Evolutionary conservation across 1,284 basidiomycete genomes (phyloP).

Genomic region (Ustilago sp.): DNA sequence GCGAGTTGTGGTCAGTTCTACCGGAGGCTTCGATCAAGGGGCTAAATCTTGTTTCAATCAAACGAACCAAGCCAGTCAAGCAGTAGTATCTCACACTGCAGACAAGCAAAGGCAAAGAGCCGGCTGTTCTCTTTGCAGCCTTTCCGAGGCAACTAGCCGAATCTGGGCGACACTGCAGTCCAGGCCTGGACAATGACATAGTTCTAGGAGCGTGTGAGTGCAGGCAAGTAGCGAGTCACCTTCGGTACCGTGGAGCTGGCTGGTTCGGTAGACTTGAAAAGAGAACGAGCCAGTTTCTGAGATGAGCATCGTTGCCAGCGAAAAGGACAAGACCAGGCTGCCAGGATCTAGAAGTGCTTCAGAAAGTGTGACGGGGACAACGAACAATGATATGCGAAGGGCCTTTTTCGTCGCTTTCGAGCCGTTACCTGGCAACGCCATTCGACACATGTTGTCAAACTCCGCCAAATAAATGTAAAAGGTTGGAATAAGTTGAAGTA

Average conservation of each 20-base stretch:
- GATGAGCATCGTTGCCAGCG: not conserved
- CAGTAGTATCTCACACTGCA: not conserved
- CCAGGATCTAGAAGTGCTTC: not conserved
- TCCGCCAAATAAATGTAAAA: conserved; percentile 3
- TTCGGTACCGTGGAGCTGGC: not conserved
- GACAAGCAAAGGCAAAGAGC: not conserved
- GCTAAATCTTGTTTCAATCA: not conserved
- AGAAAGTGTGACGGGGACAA: not conserved
- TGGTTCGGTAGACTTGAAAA: not conserved
- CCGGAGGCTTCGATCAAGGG: not conserved
- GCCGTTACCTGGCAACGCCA: not conserved
- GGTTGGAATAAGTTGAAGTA: too few relatives aligned
- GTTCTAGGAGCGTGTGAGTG: not conserved
- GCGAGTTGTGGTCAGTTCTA: not conserved
- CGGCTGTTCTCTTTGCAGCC: not conserved
- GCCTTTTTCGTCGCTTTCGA: not conserved
- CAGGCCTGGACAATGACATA: not conserved
- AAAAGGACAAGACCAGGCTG: not conserved
- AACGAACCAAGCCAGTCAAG: not conserved
- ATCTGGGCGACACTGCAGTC: not conserved
- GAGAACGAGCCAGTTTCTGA: not conserved
- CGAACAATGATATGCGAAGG: not conserved
- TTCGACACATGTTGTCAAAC: not conserved
- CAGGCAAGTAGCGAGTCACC: not conserved
- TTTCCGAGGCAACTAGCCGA: not conserved